Evolutionary conservation across 306 rosid species (phyloP), one percentile per base, ranked within the genome.

Genomic region (Hylodesmum podocarpum): DNA sequence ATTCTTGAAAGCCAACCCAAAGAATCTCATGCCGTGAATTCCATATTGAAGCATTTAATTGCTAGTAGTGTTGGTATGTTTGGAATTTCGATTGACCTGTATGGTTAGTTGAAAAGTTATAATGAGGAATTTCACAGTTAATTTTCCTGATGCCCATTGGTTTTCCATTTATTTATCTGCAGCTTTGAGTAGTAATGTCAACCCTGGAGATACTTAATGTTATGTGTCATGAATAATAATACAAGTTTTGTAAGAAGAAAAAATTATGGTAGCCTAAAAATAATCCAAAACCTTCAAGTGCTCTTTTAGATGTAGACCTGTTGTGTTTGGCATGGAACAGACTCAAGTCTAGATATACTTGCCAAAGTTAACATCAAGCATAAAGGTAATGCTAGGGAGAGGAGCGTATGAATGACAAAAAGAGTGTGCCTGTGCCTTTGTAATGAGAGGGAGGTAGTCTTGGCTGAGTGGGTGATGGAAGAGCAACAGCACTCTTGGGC

Each of bases 21-120:
- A 47, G 44, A 47, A 47, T 68, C 59, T 28, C 39, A 37, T 34
- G 66, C 40, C 15, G 12, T 37, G 40, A 37, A 22, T 24, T 49
- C 46, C 75, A 70, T 50, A 14, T 72, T 73, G 41, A 72, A 72
- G 55, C 41, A 39, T 72, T 39, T 22, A 39, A 55, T 54, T 54
- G 54, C 40, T 25, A 58, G 66, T 58, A 29, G 40, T 28, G 13
- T 58, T 58, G 40, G 36, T 58, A 33, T 61, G 43, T 33, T 61
- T 16, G 40, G 27, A 31, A 61, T n/a, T 29, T 61, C 8, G 43
- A 33, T 59, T 33, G 67, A 12, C 34, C 25, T 31, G 15, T 25
- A 61, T n/a, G 43, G 67, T 33, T 15, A 62, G 34, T 33, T 62
- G 44, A 16, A 33, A n/a, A 62, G 68, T 16, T 62, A 34, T 10